Conservation (phyloP, 306 rosid genomes). For the Mimosa pudica region DNA sequence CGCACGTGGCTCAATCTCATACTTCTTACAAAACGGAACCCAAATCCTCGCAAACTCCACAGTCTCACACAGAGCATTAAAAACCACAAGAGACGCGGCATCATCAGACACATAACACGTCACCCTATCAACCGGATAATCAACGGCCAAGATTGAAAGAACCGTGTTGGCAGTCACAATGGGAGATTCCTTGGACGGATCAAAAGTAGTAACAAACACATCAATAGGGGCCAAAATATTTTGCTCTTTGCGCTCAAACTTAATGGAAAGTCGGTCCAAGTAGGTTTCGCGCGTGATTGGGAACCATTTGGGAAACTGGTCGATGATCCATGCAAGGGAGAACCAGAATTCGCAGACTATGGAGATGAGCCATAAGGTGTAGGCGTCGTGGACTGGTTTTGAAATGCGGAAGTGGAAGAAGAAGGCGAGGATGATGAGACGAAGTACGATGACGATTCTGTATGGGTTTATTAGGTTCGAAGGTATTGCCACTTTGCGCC, state of each 20-base stretch:
- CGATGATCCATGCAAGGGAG: conserved; percentile 83
- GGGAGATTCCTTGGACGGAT: conserved; percentile 93
- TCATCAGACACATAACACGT: conserved; percentile 93
- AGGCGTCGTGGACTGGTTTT: conserved; percentile 82
- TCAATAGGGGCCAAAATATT: conserved; percentile 63
- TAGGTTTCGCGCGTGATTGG: conserved; percentile 82
- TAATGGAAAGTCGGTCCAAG: conserved; percentile 78
- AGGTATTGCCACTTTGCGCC: conserved; percentile 78
- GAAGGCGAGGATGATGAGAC: conserved; percentile 68
- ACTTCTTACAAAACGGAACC: conserved; percentile 92
- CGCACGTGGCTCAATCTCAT: conserved; percentile 76
- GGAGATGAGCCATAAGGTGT: conserved; percentile 78
- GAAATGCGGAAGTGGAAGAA: conserved; percentile 80
- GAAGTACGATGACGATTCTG: conserved; percentile 79
- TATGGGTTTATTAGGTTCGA: conserved; percentile 88
- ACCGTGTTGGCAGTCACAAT: conserved; percentile 85
- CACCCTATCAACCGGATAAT: conserved; percentile 86
- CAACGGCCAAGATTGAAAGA: conserved; percentile 77
- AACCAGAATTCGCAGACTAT: conserved; percentile 92
- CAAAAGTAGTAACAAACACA: conserved; percentile 80
- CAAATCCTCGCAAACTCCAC: conserved; percentile 87
- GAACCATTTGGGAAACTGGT: conserved; percentile 91
- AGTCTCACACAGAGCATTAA: conserved; percentile 74
- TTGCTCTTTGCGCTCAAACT: conserved; percentile 75
- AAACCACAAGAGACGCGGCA: conserved; percentile 87